Base-by-base conservation (phyloP, 495 filamentous ascomycete species). In the Physcia stellaris region DNA sequence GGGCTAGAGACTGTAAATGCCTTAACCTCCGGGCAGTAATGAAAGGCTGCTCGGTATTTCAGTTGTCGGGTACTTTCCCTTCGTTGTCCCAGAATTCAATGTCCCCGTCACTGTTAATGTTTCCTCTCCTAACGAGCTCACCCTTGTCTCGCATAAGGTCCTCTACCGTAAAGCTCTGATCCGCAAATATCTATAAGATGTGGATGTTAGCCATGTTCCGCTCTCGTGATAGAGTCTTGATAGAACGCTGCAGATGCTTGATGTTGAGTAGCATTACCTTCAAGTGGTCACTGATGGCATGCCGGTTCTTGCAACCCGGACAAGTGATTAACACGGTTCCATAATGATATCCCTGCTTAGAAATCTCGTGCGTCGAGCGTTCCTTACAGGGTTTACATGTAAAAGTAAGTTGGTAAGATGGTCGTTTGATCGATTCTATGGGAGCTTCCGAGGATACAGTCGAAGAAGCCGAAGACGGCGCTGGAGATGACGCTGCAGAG, bases 221-320 rank as follows among this genome's bases (percentile, higher is more conserved):
- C 4, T 16, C 20, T 23, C 24, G 12, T n/a, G 6, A 16, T 12
- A 15, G 20, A 4, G 28, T 24, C 32, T 32, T 11, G 21, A 19
- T 19, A 28, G 7, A 28, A 28, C 7, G 26, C 9, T 7, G 13
- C 7, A 28, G 26, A 13, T 7, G 26, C 26, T 7, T 28, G 26
- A 28, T 19, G 18, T 19, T 30, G 4, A 21, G 11, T 38, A 31
- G 26, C 39, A 51, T 24, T 39, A 67, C 70, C 50, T 67, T 69
- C 29, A 96, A 60, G 60, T 99, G 81, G 61, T 99, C 90, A 52
- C 71, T 77, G 49, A 99, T 95, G 39, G 96, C 62, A 64, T 99
- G 90, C 16, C 85, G 68, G 49, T 80, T 83, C 48, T 77, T 68
- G 58, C 90, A 99, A 1, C 59, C 58, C 1, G 87, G 86, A 52